Conservation (phyloP, 768 basidiomycete species). For the Boletus coccyginus region DNA sequence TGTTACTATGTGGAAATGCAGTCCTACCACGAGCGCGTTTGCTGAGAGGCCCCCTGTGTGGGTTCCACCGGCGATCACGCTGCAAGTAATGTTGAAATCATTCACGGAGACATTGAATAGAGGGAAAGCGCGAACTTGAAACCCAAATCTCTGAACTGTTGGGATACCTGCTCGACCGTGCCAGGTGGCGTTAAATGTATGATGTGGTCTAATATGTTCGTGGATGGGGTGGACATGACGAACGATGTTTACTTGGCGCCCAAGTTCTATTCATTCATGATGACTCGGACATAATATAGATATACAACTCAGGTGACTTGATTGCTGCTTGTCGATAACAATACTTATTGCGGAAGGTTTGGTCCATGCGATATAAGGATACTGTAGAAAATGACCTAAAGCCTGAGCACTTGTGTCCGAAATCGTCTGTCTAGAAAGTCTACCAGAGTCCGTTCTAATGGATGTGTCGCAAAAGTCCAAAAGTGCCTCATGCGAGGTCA, state of each 20-base stretch:
- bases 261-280: neutral
- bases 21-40: slow-evolving; percentile 60
- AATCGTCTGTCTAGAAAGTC: neutral
- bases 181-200: slow-evolving; percentile 70
- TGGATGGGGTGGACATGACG: slow-evolving; percentile 32
- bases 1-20: neutral
- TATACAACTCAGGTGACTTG: neutral
- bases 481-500: slow-evolving; percentile 17
- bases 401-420: neutral
- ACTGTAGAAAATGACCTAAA: neutral
- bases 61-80: slow-evolving; percentile 64
- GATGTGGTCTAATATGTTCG: slow-evolving; percentile 60
- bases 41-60: slow-evolving; percentile 62
- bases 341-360: neutral
- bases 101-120: neutral
- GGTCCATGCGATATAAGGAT: neutral
- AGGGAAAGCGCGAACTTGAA: slow-evolving; percentile 50
- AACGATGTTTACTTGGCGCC: neutral
- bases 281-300: neutral
- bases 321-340: neutral
- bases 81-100: slow-evolving; percentile 22
- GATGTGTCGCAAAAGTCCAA: too few species aligned
- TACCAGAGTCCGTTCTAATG: slow-evolving; percentile 1
- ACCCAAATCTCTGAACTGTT: slow-evolving; percentile 57
- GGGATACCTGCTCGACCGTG: slow-evolving; percentile 45